A percentile compares a stretch with the other conserved stretches of the same genome.
These are phyloP conservation scores for Pythium volutum DNA, from an alignment of 352 stramenopile species.

Conservation along the genomic window DNA sequence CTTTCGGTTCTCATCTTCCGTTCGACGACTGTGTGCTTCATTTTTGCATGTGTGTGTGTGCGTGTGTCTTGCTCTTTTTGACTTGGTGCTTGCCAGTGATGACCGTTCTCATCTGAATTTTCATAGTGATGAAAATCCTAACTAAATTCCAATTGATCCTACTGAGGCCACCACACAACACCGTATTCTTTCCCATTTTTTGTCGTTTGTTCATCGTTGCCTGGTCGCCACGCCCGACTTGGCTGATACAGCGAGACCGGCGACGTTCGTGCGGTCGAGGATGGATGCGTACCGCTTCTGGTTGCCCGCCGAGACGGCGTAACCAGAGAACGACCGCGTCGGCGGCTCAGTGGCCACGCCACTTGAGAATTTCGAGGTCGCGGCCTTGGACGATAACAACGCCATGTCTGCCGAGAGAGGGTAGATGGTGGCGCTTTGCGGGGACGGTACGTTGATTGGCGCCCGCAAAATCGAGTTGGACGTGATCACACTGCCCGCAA, in stretches of 20 bases:
- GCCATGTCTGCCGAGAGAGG: conserved; percentile 35
- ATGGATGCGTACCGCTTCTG: conserved; percentile 45
- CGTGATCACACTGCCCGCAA: conserved; percentile 34
- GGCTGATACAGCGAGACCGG: conserved; percentile 14
- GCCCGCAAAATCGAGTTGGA: conserved; percentile 45
- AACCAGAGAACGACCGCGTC: conserved; percentile 36
- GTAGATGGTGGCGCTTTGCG: conserved; percentile 30
- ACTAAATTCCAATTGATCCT: conserved; percentile 88
- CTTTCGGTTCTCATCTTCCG: background rate
- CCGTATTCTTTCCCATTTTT: conserved; percentile 1
- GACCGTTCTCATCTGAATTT: conserved; percentile 61
- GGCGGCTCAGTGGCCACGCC: background rate
- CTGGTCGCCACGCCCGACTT: background rate
- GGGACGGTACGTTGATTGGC: conserved; percentile 19
- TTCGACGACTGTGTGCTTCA: background rate
- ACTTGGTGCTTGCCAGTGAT: conserved; percentile 46
- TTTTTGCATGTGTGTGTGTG: conserved; percentile 7
- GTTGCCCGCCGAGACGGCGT: conserved; percentile 42
- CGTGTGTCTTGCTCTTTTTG: background rate
- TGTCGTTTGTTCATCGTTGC: conserved; percentile 10
- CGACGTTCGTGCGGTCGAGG: conserved; percentile 14
- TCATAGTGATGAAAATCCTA: conserved; percentile 65
- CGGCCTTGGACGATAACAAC: background rate
- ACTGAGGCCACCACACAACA: conserved; percentile 51
- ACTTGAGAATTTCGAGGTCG: background rate